A percentile compares a stretch with the other conserved stretches of the same genome.
Evolutionary conservation across 345 rosid genomes (phyloP).

Genomic region (Clarkia xantiana): DNA sequence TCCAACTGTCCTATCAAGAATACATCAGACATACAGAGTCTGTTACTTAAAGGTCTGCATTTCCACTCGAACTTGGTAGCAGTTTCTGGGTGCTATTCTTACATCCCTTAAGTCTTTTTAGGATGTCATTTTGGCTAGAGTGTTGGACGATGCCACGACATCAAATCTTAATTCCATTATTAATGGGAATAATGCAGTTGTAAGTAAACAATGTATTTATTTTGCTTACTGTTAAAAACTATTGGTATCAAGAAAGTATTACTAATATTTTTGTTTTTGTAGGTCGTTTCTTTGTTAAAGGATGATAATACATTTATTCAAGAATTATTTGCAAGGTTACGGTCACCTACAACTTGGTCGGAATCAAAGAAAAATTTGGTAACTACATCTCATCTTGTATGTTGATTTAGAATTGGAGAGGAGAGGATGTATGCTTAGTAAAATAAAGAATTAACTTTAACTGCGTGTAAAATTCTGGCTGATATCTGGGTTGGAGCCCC

Average conservation of each 20-base stretch:
- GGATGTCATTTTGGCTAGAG: slow-evolving; percentile 92
- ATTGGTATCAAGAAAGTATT: background rate
- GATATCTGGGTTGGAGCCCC: background rate
- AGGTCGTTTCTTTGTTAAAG: slow-evolving; percentile 73
- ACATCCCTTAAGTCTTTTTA: slow-evolving; percentile 18
- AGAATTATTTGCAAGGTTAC: slow-evolving; percentile 67
- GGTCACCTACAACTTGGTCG: slow-evolving; percentile 39
- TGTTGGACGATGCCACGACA: slow-evolving; percentile 61
- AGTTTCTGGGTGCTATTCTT: slow-evolving; percentile 8
- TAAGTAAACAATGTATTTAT: slow-evolving; percentile 22
- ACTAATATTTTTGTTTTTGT: slow-evolving; percentile 11
- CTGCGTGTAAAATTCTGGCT: background rate
- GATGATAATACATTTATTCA: slow-evolving; percentile 80
- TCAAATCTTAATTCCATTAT: slow-evolving; percentile 59
- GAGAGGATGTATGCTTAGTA: background rate
- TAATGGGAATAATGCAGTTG: slow-evolving; percentile 57
- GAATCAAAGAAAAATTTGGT: slow-evolving; percentile 91
- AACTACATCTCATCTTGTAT: slow-evolving; percentile 9
- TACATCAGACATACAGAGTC: slow-evolving; percentile 80
- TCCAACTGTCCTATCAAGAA: slow-evolving; percentile 54
- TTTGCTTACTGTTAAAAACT: too few relatives aligned
- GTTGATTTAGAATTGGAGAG: background rate
- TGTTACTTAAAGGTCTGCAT: slow-evolving; percentile 69
- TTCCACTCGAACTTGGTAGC: slow-evolving; percentile 10
- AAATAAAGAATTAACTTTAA: background rate